Base-by-base conservation (phyloP, 2,329 filamentous ascomycete species). In the Davidsoniella australis region DNA sequence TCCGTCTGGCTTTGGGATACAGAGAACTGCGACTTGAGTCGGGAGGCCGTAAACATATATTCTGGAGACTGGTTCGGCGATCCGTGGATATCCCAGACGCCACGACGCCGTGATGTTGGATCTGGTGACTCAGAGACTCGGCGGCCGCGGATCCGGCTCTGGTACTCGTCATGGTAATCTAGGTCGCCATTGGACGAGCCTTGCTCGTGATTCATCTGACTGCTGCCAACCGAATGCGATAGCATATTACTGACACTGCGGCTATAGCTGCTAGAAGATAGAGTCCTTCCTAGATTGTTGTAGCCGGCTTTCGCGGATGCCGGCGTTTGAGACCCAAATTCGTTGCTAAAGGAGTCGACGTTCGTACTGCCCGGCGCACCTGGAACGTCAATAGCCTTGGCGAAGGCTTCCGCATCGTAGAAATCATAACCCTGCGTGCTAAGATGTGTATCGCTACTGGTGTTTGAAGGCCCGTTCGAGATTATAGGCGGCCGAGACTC, bases 391-490 rank as follows among this genome's bases (percentile, higher is more conserved):
- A 77, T 71, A 5, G 71, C 72, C 41, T 64, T 64, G 45, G 63
- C 62, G 49, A 72, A 60, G 24, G 66, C 70, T n/a, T 76, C 75
- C 24, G 75, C 63, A 56, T 76, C 77, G 57, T 80, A 80, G 57
- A 80, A 80, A 59, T 80, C 76, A 56, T 80, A 80, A 0, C 76
- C 76, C 55, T 79, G 76, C 1, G 70, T 74, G 57, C 66, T 71
- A 10, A 71, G 55, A 18, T 71, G 67, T 5, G 68, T 67, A 38
- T 57, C 55, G 41, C 65, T 67, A 56, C 69, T 75, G 29, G 29
- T 33, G 12, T 29, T 39, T 68, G 67, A 29, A 71, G 67, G 57
- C 72, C 75, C 17, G 62, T 54, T n/a, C 68, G 63, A 2, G 74
- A 76, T 23, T 74, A 56, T 1, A 72, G 66, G 29, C 29, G 29